Evolutionary conservation across 129 eudicot genomes (phyloP), one percentile per base, ranked within the genome.

Genomic region (Logfia minima): DNA sequence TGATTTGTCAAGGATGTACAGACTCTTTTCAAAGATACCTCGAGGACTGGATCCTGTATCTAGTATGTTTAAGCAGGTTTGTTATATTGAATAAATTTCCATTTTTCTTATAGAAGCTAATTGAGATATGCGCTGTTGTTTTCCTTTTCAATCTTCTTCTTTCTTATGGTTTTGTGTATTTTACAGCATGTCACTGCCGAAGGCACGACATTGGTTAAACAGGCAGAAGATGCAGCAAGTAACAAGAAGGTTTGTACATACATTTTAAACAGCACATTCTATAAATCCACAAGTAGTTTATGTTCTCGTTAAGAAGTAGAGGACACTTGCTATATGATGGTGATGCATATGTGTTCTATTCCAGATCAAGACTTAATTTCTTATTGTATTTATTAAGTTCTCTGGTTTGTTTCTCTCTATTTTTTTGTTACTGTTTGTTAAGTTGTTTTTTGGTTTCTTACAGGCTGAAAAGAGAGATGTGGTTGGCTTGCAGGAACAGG

Each of bases 401-500:
- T 48, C 18, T 14, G 55, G 18, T 48, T 48, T 14, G 55, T 66
- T 34, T 66, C 19, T 68, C 0, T 28, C 10, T 51, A 28, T n/a
- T 69, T 5, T 41, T 64, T 55, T 60, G 34, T 22, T 11, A 45
- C 39, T 66, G 14, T 14, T 80, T 72, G 61, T 66, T 62, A 51
- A 51, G 53, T 23, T 16, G 28, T 53, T 35, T 23, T 37, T 31
- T 75, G 24, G 66, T 77, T 72, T 11, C 18, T 75, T 71, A 39
- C 96, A 92, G 98, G 96, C 92, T 35, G 96, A 92, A 21, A 92
- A 92, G 86, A 88, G 74, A 83, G 98, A 92, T 21, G 84, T 90
- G 65, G 89, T 90, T 76, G 98, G 98, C 62, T 85, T 88, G 79
- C 98, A 92, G 80, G 98, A 90, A 70, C 98, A 92, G 97, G 98